Evolutionary conservation across 352 stramenopile genomes (phyloP), one percentile per base, ranked within the genome.

Genomic region (Phytophthora quininea): DNA sequence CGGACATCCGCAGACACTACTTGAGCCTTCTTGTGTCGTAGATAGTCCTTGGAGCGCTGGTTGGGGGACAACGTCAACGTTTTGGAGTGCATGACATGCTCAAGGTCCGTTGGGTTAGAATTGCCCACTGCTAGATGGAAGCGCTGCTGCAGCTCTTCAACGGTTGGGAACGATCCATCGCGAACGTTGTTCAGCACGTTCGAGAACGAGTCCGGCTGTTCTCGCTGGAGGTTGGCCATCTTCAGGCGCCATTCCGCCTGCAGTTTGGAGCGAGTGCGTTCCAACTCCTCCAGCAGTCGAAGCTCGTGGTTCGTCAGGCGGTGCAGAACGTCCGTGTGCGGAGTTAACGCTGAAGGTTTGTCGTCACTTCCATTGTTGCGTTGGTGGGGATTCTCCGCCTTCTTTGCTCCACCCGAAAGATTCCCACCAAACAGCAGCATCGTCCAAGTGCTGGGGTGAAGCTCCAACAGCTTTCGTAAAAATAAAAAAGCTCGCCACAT

Each of bases 221-320:
- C 66, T 3, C 62, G 72, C 46, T 86, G 73, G n/a, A 88, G 64
- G 30, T 77, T 77, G 4, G 67, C 70, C 50, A 90, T 46, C 68
- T 92, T 92, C 53, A 91, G 64, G 2, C 80, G 67, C 82, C 84
- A 91, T 58, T 94, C 84, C 1, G 75, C 67, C 47, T 91, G 80
- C 24, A 94, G 73, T 55, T 85, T 91, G 31, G 71, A 74, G 0
- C 86, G 73, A 29, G 86, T 94, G 12, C 86, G 73, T 45, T 94
- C 83, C n/a, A 94, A 72, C 58, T 94, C 86, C 32, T 92, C 86
- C 6, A 94, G 67, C 49, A 94, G 61, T 5, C 84, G 80, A 15
- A 92, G 65, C 42, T 94, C 86, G 73, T 94, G 86, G 65, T 92
- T 89, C 0, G 84, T 92, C 11, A 94, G 73, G 0, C 84, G 80